Evolutionary conservation across 2,329 filamentous ascomycete species (phyloP).

Genomic region (Xylaria sp.): DNA sequence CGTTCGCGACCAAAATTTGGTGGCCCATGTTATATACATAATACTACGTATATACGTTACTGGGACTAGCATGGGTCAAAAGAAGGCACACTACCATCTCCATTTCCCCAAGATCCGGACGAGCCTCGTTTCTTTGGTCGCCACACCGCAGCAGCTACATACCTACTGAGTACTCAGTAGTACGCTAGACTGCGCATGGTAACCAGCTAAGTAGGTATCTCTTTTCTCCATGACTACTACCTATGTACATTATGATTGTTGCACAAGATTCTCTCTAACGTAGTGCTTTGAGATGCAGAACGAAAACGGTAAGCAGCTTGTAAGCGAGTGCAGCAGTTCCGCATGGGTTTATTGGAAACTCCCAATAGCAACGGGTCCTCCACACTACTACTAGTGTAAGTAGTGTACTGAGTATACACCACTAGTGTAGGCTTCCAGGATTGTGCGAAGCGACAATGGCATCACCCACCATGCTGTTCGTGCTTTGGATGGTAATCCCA

Average conservation of each 20-base stretch:
- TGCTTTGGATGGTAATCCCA: slow-evolving; percentile 34
- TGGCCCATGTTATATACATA: too few species aligned
- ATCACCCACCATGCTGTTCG: slow-evolving; percentile 24
- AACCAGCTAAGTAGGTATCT: neutral
- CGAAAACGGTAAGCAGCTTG: slow-evolving; percentile 6
- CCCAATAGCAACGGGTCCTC: slow-evolving; percentile 5
- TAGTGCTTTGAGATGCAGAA: slow-evolving; percentile 1
- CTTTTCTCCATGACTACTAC: neutral
- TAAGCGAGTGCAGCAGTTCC: slow-evolving; percentile 8
- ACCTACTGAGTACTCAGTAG: too few species aligned
- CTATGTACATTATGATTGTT: neutral
- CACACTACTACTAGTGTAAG: neutral
- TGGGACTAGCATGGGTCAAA: neutral
- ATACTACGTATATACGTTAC: too few species aligned
- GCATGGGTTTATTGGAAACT: slow-evolving; percentile 5
- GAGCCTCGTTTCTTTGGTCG: slow-evolving; percentile 22
- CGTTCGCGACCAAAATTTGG: neutral
- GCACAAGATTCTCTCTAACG: neutral
- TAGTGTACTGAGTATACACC: neutral
- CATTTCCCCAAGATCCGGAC: slow-evolving; percentile 33
- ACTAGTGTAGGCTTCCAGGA: slow-evolving; percentile 12
- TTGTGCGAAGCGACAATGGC: slow-evolving; percentile 4
- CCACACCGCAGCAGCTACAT: slow-evolving; percentile 12
- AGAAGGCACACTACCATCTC: slow-evolving; percentile 5
- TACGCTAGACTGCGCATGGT: slow-evolving; percentile 23